Percentiles rank a stretch among this genome's conserved stretches.
phyloP scores from a whole-genome alignment of 2,329 filamentous ascomycete species.

The Rhynchosporium agropyri region DNA sequence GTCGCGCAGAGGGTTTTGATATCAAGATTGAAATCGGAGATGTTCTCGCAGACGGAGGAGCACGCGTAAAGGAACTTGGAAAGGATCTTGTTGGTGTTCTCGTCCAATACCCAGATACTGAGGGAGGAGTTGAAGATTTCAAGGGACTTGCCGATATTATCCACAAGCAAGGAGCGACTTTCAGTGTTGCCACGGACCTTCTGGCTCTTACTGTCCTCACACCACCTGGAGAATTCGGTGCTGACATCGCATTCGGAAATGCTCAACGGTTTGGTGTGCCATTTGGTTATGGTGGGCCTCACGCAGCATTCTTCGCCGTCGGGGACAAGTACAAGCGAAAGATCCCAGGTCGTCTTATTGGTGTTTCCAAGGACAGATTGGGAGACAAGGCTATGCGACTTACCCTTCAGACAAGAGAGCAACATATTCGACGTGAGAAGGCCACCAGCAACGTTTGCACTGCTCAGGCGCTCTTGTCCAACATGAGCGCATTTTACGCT shows the following conservation, averaged over 20 bases:
- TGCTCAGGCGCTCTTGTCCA: slow-evolving; percentile 88
- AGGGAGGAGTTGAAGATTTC: slow-evolving; percentile 79
- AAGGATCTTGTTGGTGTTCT: slow-evolving; percentile 85
- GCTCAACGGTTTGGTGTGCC: slow-evolving; percentile 91
- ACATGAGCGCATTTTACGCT: slow-evolving; percentile 95
- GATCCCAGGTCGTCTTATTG: slow-evolving; percentile 87
- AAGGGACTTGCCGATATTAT: slow-evolving; percentile 72
- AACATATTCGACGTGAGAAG: slow-evolving; percentile 95
- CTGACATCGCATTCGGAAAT: slow-evolving; percentile 92
- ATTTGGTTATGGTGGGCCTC: slow-evolving; percentile 90
- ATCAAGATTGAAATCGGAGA: slow-evolving; percentile 77
- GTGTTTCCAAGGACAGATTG: slow-evolving; percentile 86
- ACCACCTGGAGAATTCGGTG: slow-evolving; percentile 90
- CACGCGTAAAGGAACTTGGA: slow-evolving; percentile 72
- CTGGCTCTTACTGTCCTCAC: slow-evolving; percentile 84
- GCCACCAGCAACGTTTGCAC: slow-evolving; percentile 98
- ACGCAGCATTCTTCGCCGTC: slow-evolving; percentile 94
- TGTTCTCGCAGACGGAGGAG: slow-evolving; percentile 64
- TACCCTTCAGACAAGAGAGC: slow-evolving; percentile 89
- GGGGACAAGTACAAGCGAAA: slow-evolving; percentile 91
- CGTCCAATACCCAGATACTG: slow-evolving; percentile 93
- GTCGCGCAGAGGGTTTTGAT: slow-evolving; percentile 88
- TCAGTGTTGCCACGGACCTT: slow-evolving; percentile 88
- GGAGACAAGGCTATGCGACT: slow-evolving; percentile 81
- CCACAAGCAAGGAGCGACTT: slow-evolving; percentile 75